Evolutionary conservation across 352 stramenopile species (phyloP).

Genomic region (Nothophytophthora sp.): DNA sequence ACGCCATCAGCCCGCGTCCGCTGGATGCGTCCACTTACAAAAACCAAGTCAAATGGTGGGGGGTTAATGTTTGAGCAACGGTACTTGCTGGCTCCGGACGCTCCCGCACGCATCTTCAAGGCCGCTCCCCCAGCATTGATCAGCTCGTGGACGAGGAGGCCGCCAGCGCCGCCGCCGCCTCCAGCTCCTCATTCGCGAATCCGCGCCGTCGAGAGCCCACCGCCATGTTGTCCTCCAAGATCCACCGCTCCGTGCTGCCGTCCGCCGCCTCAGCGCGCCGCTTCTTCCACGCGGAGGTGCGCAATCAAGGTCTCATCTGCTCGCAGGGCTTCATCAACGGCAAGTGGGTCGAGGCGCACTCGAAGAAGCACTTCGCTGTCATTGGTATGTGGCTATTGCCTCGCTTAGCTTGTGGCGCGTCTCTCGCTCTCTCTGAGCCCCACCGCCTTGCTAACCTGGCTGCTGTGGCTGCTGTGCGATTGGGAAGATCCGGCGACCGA

Average conservation of each 20-base stretch:
- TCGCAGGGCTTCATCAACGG: constrained; percentile 80
- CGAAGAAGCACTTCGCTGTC: constrained; percentile 56
- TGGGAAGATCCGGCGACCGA: constrained; percentile 85
- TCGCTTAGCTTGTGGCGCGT: no score
- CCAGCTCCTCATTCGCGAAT: constrained; percentile 30
- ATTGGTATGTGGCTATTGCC: no score
- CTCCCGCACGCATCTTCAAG: no score
- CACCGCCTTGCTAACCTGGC: not conserved
- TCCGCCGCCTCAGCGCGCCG: constrained; percentile 14
- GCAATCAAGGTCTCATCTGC: constrained; percentile 68
- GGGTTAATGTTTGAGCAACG: no score
- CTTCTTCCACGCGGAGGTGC: constrained; percentile 59
- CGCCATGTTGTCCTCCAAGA: constrained; percentile 31
- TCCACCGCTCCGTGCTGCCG: constrained; percentile 26
- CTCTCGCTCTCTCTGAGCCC: constrained; percentile 4
- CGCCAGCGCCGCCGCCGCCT: no score
- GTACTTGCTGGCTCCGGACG: no score
- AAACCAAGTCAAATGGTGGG: not conserved
- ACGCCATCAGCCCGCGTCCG: no score
- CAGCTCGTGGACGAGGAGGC: no score
- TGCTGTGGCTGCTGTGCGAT: constrained; percentile 6
- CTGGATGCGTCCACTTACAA: not conserved
- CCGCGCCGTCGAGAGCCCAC: constrained; percentile 7
- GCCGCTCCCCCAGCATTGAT: no score
- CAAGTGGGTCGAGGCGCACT: constrained; percentile 71